phyloP scores from a whole-genome alignment of 352 stramenopile species.

The Phytophthora sansomeana region DNA sequence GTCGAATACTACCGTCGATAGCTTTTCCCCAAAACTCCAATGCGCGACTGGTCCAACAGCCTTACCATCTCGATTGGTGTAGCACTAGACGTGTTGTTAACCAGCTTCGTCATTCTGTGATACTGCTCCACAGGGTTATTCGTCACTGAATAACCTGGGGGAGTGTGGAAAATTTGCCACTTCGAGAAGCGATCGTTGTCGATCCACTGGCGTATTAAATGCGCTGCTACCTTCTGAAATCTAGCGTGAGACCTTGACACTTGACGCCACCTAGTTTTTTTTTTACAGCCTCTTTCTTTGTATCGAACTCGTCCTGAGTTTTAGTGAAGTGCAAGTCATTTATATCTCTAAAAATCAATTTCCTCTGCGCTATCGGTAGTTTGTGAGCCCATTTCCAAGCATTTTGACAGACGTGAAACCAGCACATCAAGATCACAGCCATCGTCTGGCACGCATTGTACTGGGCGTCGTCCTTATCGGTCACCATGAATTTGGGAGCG shows the following conservation, averaged over 20 bases:
- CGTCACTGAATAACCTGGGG: neutral
- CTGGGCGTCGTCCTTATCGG: neutral
- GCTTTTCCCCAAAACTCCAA: constrained; percentile 5
- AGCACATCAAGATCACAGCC: neutral
- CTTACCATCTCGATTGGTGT: constrained; percentile 7
- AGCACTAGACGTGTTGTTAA: constrained; percentile 1
- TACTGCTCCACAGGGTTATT: constrained; percentile 19
- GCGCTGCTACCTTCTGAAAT: neutral
- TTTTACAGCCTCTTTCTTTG: neutral
- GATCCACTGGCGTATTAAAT: constrained; percentile 8
- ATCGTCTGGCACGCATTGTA: constrained; percentile 7
- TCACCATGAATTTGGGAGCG: neutral
- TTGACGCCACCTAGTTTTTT: neutral
- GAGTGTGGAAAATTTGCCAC: constrained; percentile 13
- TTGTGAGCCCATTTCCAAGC: neutral
- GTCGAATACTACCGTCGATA: neutral
- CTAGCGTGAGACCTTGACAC: neutral
- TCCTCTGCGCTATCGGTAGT: neutral
- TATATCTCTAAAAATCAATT: neutral
- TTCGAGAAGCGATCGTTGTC: constrained; percentile 4
- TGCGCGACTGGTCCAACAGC: constrained; percentile 9
- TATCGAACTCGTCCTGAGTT: neutral
- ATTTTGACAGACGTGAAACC: neutral
- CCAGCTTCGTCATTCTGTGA: constrained; percentile 6
- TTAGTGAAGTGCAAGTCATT: neutral